These are phyloP conservation scores for Aspergillus panamensis DNA, from an alignment of 495 filamentous ascomycete species.

Conservation along the genomic window DNA sequence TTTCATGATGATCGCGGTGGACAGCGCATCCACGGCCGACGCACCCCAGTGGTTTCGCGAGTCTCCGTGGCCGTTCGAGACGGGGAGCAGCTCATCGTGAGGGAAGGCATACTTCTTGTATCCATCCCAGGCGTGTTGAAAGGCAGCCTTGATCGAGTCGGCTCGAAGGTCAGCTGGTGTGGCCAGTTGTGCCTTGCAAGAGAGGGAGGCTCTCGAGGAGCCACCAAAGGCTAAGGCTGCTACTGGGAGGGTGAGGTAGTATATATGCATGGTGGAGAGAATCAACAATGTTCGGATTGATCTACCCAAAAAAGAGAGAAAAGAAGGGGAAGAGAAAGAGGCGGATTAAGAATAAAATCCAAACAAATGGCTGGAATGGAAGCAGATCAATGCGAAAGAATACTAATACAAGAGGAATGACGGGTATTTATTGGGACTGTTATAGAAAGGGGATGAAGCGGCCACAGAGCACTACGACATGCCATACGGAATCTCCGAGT, in stretches of 20 bases:
- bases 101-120: constrained; percentile 79
- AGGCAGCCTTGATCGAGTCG: constrained; percentile 69
- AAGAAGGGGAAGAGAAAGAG: not conserved
- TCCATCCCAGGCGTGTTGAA: constrained; percentile 74
- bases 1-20: constrained; percentile 76
- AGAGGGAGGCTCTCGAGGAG: constrained; percentile 5
- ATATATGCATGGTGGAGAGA: constrained; percentile 31
- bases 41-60: constrained; percentile 88
- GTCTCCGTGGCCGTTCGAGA: constrained; percentile 60
- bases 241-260: constrained; percentile 27
- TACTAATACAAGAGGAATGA: too few species aligned
- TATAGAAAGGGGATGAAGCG: too few species aligned
- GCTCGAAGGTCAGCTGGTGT: constrained; percentile 37
- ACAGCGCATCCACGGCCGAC: constrained; percentile 76
- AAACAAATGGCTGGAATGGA: constrained; percentile 1
- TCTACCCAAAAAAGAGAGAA: not conserved
- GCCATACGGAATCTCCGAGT: too few species aligned
- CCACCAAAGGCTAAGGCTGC: constrained; percentile 28
- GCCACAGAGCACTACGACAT: too few species aligned
- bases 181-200: constrained; percentile 1
- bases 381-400: not conserved
- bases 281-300: not conserved
- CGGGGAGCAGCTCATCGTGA: constrained; percentile 70
- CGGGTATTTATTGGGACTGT: too few species aligned
- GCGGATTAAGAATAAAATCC: not conserved